Conservation (phyloP, 1,139 yeast genomes). For the Taphrina flavorubra region DNA sequence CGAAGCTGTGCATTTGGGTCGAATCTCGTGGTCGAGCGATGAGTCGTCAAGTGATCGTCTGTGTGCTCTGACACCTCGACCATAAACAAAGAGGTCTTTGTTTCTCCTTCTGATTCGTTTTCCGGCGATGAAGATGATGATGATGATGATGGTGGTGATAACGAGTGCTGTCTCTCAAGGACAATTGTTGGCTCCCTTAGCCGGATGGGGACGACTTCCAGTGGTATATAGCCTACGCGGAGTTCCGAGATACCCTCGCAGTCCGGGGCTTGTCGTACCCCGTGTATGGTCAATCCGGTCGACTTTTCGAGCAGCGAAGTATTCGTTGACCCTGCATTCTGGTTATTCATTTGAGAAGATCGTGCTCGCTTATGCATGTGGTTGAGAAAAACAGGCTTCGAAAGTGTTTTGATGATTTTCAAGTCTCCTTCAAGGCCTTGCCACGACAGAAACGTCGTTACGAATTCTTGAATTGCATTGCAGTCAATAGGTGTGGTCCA, state of each 20-base stretch:
- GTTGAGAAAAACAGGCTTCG: slow-evolving; percentile 28
- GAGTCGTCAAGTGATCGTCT: background rate
- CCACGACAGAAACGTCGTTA: slow-evolving; percentile 15
- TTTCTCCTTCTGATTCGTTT: background rate
- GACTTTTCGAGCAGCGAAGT: background rate
- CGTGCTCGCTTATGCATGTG: background rate
- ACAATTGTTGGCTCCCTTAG: background rate
- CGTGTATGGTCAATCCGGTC: background rate
- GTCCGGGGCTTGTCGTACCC: background rate
- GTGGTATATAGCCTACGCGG: slow-evolving; percentile 7
- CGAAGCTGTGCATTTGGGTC: background rate
- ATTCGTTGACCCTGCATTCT: background rate
- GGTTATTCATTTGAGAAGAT: background rate
- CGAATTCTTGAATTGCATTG: slow-evolving; percentile 5
- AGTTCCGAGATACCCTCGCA: background rate
- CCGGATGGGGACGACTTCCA: background rate
- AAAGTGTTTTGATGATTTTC: slow-evolving; percentile 27
- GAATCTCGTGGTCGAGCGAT: background rate
- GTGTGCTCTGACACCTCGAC: background rate
- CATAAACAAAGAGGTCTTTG: background rate
- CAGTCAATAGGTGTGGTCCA: slow-evolving; percentile 26
- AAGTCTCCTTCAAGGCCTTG: slow-evolving; percentile 21
- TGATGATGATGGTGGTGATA: too few relatives aligned
- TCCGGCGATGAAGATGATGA: background rate
- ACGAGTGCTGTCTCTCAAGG: too few relatives aligned